A percentile compares a stretch with the other conserved stretches of the same genome.
Evolutionary conservation across 2,329 filamentous ascomycete genomes (phyloP).

Genomic region (Tolypocladium guangdongense): DNA sequence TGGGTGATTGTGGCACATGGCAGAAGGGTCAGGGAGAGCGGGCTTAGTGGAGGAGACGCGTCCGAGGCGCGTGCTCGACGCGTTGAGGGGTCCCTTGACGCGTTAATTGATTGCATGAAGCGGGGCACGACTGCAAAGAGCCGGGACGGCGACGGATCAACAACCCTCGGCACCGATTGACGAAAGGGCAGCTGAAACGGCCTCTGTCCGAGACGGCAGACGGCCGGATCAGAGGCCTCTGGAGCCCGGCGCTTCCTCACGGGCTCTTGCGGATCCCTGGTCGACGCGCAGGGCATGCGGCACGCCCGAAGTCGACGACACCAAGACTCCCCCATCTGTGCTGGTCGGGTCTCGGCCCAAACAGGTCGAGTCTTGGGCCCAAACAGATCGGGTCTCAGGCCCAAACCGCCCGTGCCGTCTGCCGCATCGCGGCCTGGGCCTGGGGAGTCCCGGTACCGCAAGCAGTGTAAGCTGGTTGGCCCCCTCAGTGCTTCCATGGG

Average conservation of each 20-base stretch:
- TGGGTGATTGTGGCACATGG: background rate
- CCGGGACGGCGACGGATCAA: too few relatives aligned
- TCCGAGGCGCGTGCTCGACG: slow-evolving; percentile 16
- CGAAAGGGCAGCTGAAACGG: too few relatives aligned
- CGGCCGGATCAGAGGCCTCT: too few relatives aligned
- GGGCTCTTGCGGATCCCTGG: background rate
- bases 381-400: background rate
- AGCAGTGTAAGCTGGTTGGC: too few relatives aligned
- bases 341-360: background rate
- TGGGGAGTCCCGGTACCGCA: too few relatives aligned
- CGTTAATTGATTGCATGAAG: slow-evolving; percentile 29
- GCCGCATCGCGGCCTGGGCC: too few relatives aligned
- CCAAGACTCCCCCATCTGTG: slow-evolving; percentile 4
- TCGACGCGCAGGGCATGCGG: too few relatives aligned
- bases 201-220: background rate
- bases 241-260: too few relatives aligned
- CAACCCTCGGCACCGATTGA: too few relatives aligned
- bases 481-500: background rate
- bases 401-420: background rate
- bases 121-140: background rate
- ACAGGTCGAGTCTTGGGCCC: background rate
- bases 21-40: background rate
- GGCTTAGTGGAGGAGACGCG: slow-evolving; percentile 8
- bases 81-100: slow-evolving; percentile 19
- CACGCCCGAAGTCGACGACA: slow-evolving; percentile 6